Evolutionary conservation across 2,329 filamentous ascomycete species (phyloP), one percentile per base, ranked within the genome.

Genomic region (Trichophyton verrucosum): DNA sequence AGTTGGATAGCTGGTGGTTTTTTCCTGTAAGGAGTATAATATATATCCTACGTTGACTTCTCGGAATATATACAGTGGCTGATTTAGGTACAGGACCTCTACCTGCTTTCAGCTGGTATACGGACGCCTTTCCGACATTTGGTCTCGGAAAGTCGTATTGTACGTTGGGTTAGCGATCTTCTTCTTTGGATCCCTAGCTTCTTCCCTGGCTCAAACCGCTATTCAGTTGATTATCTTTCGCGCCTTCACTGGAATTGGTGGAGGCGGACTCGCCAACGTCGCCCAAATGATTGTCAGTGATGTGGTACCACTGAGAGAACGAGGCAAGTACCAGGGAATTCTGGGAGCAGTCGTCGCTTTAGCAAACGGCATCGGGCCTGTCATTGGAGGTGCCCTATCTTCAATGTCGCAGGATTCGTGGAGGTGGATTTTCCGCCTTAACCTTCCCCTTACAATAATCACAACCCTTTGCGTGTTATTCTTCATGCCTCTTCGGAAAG

Each of bases 271-370:
- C 33, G 79, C 78, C 61, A 81, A 79, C 2, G 71, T 85, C 27
- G 74, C 78, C 4, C 82, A 83, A 75, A 84, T 85, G 70, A 83
- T 85, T 49, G 78, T 85, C 9, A 80, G 77, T n/a, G 83, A 85
- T 65, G 74, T 85, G 3, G 81, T 84, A 0, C 80, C 81, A 1
- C 72, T 85, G 3, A 77, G 82, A 64, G 78, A 83, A 65, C 72
- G 83, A 62, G 83, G 83, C 2, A 83, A 82, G 67, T 82, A 75
- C 66, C 88, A 91, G 70, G 85, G 78, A 33, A 70, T 69, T 33
- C 58, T 67, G 63, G 81, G 80, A 1, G 76, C 78, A 0, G 78
- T 81, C 0, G 78, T 81, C 1, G 81, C 79, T 1, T 68, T 82
- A 22, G 76, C 79, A 0, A 81, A 82, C 61, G 80, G 79, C 1